Evolutionary conservation across 1,139 yeast species (phyloP), one percentile per base, ranked within the genome.

Genomic region (Blastobotrys illinoisensis): DNA sequence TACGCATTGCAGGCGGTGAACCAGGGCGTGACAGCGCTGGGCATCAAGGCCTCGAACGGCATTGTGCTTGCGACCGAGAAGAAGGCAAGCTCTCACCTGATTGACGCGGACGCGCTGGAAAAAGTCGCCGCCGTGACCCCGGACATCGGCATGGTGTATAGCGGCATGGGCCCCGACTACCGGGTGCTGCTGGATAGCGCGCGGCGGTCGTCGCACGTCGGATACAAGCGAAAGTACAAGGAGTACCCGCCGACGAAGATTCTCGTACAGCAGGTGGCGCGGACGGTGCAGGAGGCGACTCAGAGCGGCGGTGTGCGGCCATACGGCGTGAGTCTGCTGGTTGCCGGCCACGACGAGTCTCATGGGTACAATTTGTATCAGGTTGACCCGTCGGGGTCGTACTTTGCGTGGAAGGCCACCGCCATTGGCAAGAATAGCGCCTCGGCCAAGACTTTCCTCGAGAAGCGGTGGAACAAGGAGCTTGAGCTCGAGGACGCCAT

Each of bases 381-480:
- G 73, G 96, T 95, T 50, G 99, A 95, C 74, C 99, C 99, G 5
- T 87, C 96, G 5, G 99, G 99, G 13, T 85, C 97, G 54, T 95
- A 87, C 71, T 95, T 89, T 80, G 98, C 99, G n/a, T 95, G 99
- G 99, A 93, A 93, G 73, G 99, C 99, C 26, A 93, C 99, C 3
- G 98, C 99, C 26, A 93, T 95, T 65, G 99, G 99, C 60, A 91
- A 90, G 70, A 95, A 97, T 26, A 84, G 97, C 5, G 83, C 84
- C 47, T 87, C 95, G 7, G 99, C 99, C 43, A 93, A 95, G 76
- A 93, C 99, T 0, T 95, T 95, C 67, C 77, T 95, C 68, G 99
- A 95, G 71, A 95, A 95, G 76, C 85, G 99, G 74, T 95, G 98
- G 97, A 91, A 90, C 68, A 95, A 90, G 62, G 96, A 93, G 69